Evolutionary conservation across 768 basidiomycete genomes (phyloP).

Genomic region (Coprinellus aureogranulatus): DNA sequence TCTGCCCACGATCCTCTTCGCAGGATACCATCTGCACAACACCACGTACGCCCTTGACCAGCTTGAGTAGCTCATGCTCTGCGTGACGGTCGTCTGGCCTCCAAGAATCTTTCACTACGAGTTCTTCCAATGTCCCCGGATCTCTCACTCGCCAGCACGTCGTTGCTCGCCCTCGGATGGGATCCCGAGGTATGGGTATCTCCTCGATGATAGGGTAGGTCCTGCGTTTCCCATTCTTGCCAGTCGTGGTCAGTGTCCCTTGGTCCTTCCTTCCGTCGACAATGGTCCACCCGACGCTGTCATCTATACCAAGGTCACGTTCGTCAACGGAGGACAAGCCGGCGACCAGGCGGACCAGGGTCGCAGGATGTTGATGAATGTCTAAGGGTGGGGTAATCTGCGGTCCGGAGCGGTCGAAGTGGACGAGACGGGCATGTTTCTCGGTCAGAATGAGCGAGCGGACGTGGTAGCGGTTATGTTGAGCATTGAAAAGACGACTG

Average conservation of each 20-base stretch:
- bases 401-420: not conserved
- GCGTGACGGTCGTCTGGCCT: not conserved
- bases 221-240: not conserved
- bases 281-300: not conserved
- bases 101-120: not conserved
- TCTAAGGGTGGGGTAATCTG: not conserved
- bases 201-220: not conserved
- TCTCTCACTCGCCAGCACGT: not conserved
- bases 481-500: slow-evolving; percentile 1
- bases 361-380: not conserved
- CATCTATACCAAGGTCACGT: not conserved
- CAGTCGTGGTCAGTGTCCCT: not conserved
- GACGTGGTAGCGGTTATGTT: not conserved
- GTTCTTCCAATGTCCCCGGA: not conserved
- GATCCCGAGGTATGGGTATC: not conserved
- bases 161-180: not conserved
- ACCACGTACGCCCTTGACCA: not conserved
- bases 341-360: slow-evolving; percentile 1
- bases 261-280: not conserved
- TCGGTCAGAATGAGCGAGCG: not conserved
- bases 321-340: not conserved
- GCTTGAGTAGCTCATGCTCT: not conserved
- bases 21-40: not conserved
- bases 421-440: not conserved
- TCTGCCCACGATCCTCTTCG: not conserved